These are phyloP conservation scores for Trichomonascaceae sp. DNA, from an alignment of 1,139 yeast species.

Conservation along the genomic window DNA sequence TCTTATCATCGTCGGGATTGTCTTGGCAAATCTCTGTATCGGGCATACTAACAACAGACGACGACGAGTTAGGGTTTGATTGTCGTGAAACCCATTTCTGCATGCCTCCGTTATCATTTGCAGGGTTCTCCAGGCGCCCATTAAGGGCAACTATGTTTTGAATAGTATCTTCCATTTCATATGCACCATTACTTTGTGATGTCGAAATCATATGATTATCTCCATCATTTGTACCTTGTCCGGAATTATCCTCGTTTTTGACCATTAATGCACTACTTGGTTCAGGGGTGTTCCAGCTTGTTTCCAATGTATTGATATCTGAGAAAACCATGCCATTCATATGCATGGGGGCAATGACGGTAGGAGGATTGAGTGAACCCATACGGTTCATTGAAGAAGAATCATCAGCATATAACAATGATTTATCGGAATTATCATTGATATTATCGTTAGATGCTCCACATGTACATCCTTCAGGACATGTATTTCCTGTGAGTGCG, in stretches of 20 bases:
- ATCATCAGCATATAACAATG: background rate
- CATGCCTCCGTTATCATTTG: background rate
- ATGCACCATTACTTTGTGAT: background rate
- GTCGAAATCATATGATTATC: background rate
- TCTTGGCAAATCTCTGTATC: background rate
- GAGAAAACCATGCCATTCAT: slow-evolving; percentile 22
- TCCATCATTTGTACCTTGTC: background rate
- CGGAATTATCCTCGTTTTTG: slow-evolving; percentile 1
- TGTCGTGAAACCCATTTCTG: background rate
- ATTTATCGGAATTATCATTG: background rate
- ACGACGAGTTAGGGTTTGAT: background rate
- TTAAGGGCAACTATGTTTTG: slow-evolving; percentile 4
- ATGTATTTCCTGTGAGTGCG: slow-evolving; percentile 2
- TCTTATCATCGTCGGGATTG: background rate
- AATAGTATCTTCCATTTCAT: background rate
- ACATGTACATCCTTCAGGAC: slow-evolving; percentile 5
- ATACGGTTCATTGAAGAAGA: background rate
- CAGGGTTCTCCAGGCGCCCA: background rate
- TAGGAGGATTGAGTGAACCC: slow-evolving; percentile 18
- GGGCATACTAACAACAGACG: background rate
- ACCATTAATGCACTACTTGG: slow-evolving; percentile 1
- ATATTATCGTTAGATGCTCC: background rate
- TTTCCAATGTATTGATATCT: slow-evolving; percentile 8
- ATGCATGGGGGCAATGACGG: slow-evolving; percentile 34
- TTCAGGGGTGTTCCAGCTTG: slow-evolving; percentile 3